Evolutionary conservation across 108 stramenopile species (phyloP), one percentile per base, ranked within the genome.

Genomic region (Cyclotella distinguenda): DNA sequence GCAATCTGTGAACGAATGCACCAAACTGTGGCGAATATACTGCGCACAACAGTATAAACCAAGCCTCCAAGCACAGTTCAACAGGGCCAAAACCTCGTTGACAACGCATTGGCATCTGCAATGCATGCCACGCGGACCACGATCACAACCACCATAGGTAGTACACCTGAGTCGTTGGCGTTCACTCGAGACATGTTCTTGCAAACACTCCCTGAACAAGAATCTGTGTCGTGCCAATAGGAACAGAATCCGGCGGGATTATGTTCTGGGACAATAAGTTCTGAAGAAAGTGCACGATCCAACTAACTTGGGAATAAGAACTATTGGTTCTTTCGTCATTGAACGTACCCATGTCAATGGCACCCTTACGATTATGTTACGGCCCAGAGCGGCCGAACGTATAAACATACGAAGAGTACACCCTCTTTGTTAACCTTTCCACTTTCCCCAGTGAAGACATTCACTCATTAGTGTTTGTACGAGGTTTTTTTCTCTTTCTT

Each of bases 311-410:
- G 51, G 65, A 45, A 27, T 30, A 25, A 36, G 62, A 42, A 32
- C 53, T 2, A 28, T 32, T 15, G 82, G 82, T 25, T 78, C 82
- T 18, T 83, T 68, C 42, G 2, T 6, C 3, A 68, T 83, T 31
- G 31, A 25, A 25, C 53, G 36, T 43, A 75, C 77, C 23, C 70
- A 68, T 21, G 39, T 56, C 8, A 83, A 80, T 73, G 78, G 78
- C 3, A 80, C 64, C 12, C 10, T 83, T 3, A 67, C 68, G 8
- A 68, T 44, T 66, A 6, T n/a, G 47, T 55, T 15, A 32, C 3
- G 33, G n/a, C n/a, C n/a, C n/a, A n/a, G 33, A 11, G 21, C 21
- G 3, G 22, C 54, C 15, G 33, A 55, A 55, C 33, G 33, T 6
- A 55, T 55, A 15, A 34, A 55, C 54, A 34, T 35, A 31, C 32